Base-by-base conservation (phyloP, 129 eudicot species). In the Saussurea involucrata region DNA sequence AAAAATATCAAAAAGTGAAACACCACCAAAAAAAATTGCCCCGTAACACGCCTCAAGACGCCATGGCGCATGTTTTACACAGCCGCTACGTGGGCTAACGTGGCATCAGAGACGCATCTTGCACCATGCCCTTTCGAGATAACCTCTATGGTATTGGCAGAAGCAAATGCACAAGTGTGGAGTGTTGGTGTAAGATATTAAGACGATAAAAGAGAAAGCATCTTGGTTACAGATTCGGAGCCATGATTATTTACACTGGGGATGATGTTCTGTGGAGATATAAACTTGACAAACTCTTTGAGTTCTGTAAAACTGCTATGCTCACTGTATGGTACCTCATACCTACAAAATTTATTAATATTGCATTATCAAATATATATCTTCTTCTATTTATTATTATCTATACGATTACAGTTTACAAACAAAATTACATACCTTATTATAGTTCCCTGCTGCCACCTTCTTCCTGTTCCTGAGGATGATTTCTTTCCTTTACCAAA, bases 261-360 rank as follows among this genome's bases (percentile, higher is more conserved):
- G 71, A 95, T 82, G 18, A 95, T 95, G 73, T 79, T 80, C n/a
- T 42, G 85, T 1, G 99, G 99, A 78, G 96, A 88, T 69, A 92
- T 40, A 53, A 95, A 88, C 81, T 90, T 90, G 17, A 90, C 96
- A 78, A 87, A 92, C 78, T 95, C 92, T 81, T 80, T 84, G 55
- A 95, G 91, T 81, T 95, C 99, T 40, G 92, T 79, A 76, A 89
- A 95, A 82, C 97, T 95, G 81, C 85, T 74, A 69, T 95, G 99
- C 87, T 95, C 99, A 53, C 99, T 95, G 82, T 95, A 95, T 20
- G 99, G 99, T 68, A 95, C 99, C 81, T 95, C 99, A 32, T 95
- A 95, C 82, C 99, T 95, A 66, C 11, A 28, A 32, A 31, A 4
- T 17, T n/a, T n/a, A n/a, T n/a, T 0, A 49, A 2, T 13, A 49